phyloP scores from a whole-genome alignment of 257 asterid species.

The Solanum ossicruentum region DNA sequence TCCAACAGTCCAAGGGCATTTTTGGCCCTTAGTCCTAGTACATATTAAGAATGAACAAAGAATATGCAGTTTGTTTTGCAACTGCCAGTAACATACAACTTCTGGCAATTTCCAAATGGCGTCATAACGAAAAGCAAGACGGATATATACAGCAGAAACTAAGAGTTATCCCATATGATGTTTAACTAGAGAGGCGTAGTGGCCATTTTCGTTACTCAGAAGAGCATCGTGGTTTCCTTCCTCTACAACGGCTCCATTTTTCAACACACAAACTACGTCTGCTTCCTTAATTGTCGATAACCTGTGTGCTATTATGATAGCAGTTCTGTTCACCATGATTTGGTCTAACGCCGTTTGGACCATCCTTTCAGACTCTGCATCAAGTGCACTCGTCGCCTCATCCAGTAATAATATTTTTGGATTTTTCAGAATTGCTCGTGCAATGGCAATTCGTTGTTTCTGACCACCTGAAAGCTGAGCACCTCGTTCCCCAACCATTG shows the following conservation, averaged over 20 bases:
- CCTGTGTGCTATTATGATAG: conserved; percentile 58
- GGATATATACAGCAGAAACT: background rate
- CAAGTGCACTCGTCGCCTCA: conserved; percentile 68
- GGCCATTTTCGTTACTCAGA: conserved; percentile 28
- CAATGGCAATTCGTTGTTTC: conserved; percentile 62
- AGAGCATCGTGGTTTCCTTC: conserved; percentile 49
- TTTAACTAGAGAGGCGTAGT: conserved; percentile 27
- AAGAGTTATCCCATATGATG: background rate
- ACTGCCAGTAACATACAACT: background rate
- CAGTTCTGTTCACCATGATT: conserved; percentile 49
- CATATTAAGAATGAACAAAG: too few relatives aligned
- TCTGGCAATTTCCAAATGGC: background rate
- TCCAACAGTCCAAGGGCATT: too few relatives aligned
- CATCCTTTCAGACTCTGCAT: conserved; percentile 61
- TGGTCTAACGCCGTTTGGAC: conserved; percentile 61
- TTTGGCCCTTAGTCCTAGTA: too few relatives aligned
- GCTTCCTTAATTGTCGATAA: conserved; percentile 54
- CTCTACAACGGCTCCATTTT: conserved; percentile 45
- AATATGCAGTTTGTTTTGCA: background rate
- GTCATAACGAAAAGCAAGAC: too few relatives aligned
- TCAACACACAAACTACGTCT: conserved; percentile 43
- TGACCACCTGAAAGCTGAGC: conserved; percentile 67
- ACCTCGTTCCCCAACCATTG: conserved; percentile 64
- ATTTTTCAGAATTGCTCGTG: conserved; percentile 49
- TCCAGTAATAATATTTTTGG: conserved; percentile 53